A percentile compares a stretch with the other conserved stretches of the same genome.
phyloP scores from a whole-genome alignment of 108 stramenopile genomes.

The Nitzschia sp. region DNA sequence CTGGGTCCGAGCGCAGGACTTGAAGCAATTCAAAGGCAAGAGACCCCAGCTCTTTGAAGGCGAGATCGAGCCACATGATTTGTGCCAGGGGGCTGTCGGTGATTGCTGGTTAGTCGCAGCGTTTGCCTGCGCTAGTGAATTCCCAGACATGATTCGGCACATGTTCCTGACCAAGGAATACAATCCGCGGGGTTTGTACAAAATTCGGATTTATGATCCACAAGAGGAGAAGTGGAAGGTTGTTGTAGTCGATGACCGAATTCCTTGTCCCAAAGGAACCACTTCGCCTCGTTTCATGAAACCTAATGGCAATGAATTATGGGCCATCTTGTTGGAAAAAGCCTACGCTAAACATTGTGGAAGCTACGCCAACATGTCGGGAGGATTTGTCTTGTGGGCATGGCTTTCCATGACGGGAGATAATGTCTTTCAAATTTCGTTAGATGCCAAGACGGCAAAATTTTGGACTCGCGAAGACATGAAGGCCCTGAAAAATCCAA shows the following conservation, averaged over 20 bases:
- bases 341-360: conserved; percentile 93
- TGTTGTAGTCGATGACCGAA: conserved; percentile 40
- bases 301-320: conserved; percentile 73
- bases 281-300: conserved; percentile 56
- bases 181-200: conserved; percentile 17
- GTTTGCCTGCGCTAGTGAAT: conserved; percentile 81
- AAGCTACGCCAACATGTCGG: conserved; percentile 75
- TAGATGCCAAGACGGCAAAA: conserved; percentile 12
- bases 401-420: conserved; percentile 78
- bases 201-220: conserved; percentile 43
- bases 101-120: conserved; percentile 91
- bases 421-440: conserved; percentile 46
- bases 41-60: conserved; percentile 50
- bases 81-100: conserved; percentile 81
- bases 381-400: conserved; percentile 80
- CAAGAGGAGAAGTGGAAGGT: conserved; percentile 42
- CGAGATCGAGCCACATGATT: conserved; percentile 63
- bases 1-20: conserved; percentile 41
- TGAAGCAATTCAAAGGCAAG: conserved; percentile 32
- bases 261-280: conserved; percentile 42
- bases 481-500: conserved; percentile 31
- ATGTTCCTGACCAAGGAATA: conserved; percentile 37
- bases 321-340: conserved; percentile 95
- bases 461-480: conserved; percentile 51
- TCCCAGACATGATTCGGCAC: conserved; percentile 63